Conservation (phyloP, 2,329 filamentous ascomycete genomes). For the Cryphonectria naterciae region DNA sequence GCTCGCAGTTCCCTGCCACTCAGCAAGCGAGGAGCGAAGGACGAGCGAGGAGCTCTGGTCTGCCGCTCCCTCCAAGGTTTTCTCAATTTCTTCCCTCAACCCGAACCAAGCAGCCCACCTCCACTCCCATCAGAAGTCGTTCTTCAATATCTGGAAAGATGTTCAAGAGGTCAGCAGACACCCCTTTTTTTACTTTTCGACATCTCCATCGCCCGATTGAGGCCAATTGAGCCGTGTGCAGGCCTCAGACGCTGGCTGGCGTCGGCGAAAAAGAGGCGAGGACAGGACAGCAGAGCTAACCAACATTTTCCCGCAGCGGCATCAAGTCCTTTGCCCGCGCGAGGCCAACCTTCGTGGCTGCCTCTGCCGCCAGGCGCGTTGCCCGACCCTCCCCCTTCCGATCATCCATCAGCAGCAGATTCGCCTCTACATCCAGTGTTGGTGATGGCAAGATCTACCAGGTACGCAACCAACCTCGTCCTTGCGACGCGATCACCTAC, state of each 20-base stretch:
- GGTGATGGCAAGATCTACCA: constrained; percentile 72
- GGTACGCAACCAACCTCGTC: constrained; percentile 47
- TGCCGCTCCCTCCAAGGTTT: constrained; percentile 29
- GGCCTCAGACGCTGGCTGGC: constrained; percentile 17
- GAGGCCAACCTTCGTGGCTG: constrained; percentile 61
- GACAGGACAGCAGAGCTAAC: constrained; percentile 27
- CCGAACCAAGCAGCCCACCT: constrained; percentile 46
- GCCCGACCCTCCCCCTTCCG: constrained; percentile 60
- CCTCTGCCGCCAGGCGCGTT: constrained; percentile 60
- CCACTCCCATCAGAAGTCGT: constrained; percentile 63
- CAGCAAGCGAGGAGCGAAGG: background rate
- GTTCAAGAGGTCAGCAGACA: constrained; percentile 75
- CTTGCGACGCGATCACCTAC: constrained; percentile 17
- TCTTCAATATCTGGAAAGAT: constrained; percentile 75
- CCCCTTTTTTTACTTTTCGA: constrained; percentile 36
- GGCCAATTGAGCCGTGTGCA: constrained; percentile 53
- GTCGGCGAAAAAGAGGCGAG: constrained; percentile 16
- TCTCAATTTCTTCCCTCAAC: constrained; percentile 43
- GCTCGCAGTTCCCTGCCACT: constrained; percentile 10
- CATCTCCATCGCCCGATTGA: constrained; percentile 47
- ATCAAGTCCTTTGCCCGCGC: constrained; percentile 61
- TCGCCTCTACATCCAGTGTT: constrained; percentile 61
- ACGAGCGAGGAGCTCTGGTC: constrained; percentile 19
- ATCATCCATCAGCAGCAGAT: constrained; percentile 60
- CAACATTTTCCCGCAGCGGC: constrained; percentile 56